Evolutionary conservation across 2,329 filamentous ascomycete species (phyloP), one percentile per base, ranked within the genome.

Genomic region (Colletotrichum orbiculare): DNA sequence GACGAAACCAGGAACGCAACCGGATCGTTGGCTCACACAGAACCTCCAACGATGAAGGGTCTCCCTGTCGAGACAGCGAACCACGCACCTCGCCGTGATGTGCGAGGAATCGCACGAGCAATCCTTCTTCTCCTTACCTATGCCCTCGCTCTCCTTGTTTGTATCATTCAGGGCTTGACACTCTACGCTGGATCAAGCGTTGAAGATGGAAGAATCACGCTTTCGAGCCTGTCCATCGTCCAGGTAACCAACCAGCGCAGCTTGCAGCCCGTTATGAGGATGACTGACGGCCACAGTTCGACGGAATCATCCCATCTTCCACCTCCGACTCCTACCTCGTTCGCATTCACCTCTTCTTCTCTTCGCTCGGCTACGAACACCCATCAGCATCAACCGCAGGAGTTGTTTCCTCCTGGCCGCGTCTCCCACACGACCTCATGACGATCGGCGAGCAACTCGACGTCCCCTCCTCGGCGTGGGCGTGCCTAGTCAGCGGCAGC

Each of bases 361-460:
- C 34, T 17, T 54, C 64, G 1, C 67, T 68, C 13, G 64, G 60
- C 37, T 68, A 63, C 43, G 56, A 67, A n/a, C 59, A 67, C 13
- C 67, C 60, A n/a, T 33, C 35, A 9, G 33, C 49, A 37, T 54
- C 64, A 2, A 35, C 34, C 12, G 64, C 64, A 0, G 67, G 39
- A 35, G 25, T 65, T 17, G 13, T 67, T 3, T 47, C 35, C 43
- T 34, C 56, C 8, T 11, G 39, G 6, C 64, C 65, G 13, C 38
- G 46, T 15, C 61, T 68, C 8, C 67, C 64, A 1, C n/a, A 5
- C 15, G 46, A 65, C n/a, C 54, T 68, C 37, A 37, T 54, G 43
- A n/a, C 42, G 9, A 59, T 68, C 54, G 60, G 56, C 25, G 37
- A 54, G 37, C n/a, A 35, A 4, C 52, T 68, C 15, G 41, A 15